Base-by-base conservation (phyloP, 345 rosid species). In the Cardamine chenopodiifolia region DNA sequence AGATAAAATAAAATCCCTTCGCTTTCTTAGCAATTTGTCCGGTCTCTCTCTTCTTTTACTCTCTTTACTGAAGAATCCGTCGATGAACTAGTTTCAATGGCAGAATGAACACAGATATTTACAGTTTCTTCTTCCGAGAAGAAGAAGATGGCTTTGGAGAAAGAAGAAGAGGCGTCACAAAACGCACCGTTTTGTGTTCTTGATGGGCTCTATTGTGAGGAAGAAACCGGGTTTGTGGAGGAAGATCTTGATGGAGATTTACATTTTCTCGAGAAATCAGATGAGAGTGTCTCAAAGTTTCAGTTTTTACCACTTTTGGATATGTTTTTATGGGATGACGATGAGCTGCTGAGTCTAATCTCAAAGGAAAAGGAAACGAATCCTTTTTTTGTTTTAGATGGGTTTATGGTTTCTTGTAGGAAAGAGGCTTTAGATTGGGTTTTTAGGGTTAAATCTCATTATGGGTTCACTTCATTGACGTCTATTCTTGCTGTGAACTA, bases 401-500 rank as follows among this genome's bases (percentile, higher is more conserved):
- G 72, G 79, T 66, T 71, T 60, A 67, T 83, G 18, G 54, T 77
- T 65, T 70, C 79, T 37, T 82, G 81, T 76, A 86, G 97, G 8
- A 80, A 58, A 63, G 87, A 89, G 18, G 94, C 92, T 71, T 55
- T 93, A 23, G 90, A 83, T 45, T 93, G 97, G 96, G 56, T 93
- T 77, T 68, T 85, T 42, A 86, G 83, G 73, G 92, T 81, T 15
- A 89, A 82, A 53, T 86, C 86, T 70, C 86, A 78, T 57, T 84
- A 79, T 75, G 92, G 88, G 44, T 91, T 93, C 79, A 67, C 74
- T 80, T 85, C 91, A 44, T 79, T 83, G 84, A 91, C 94, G 49
- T 68, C 79, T 65, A 78, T 86, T 66, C 88, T 91, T 74, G 96
- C 98, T 71, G 87, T 91, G 56, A 89, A 89, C 73, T 93, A 89